A percentile compares a stretch with the other conserved stretches of the same genome.
Conservation (phyloP, 139 green algal species). For the Pseudopediastrum boryanum region DNA sequence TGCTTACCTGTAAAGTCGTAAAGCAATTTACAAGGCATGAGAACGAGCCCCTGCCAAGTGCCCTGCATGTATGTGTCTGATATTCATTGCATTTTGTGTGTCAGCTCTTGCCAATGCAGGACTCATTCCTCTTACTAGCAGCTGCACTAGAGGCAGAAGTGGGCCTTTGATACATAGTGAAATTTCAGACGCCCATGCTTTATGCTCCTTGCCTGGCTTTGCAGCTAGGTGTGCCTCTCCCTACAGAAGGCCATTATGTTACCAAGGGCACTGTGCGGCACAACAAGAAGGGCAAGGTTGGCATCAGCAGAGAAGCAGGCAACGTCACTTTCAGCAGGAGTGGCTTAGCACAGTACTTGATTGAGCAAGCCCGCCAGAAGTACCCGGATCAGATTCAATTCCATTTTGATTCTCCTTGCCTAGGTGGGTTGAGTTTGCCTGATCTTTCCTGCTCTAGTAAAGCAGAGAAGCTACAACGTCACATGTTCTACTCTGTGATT, state of each 20-base stretch:
- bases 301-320: slow-evolving; percentile 47
- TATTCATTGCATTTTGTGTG: background rate
- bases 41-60: no score
- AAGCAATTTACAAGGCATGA: no score
- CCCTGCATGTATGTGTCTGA: background rate
- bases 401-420: slow-evolving; percentile 44
- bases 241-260: slow-evolving; percentile 35
- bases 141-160: background rate
- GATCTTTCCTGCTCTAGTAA: no score
- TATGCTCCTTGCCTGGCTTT: background rate
- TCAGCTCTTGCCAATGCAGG: background rate
- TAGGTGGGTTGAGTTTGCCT: slow-evolving; percentile 21
- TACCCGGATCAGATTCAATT: slow-evolving; percentile 47
- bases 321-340: slow-evolving; percentile 53
- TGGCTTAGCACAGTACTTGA: slow-evolving; percentile 57
- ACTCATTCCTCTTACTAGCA: background rate
- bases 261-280: slow-evolving; percentile 58
- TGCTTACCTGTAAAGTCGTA: no score
- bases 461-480: no score
- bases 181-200: background rate
- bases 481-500: no score
- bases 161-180: background rate
- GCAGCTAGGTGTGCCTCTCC: slow-evolving; percentile 49
- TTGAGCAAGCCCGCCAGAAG: slow-evolving; percentile 30
- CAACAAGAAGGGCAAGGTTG: slow-evolving; percentile 49